Evolutionary conservation across 345 rosid species (phyloP), one percentile per base, ranked within the genome.

Genomic region (Arabis hirsuta): DNA sequence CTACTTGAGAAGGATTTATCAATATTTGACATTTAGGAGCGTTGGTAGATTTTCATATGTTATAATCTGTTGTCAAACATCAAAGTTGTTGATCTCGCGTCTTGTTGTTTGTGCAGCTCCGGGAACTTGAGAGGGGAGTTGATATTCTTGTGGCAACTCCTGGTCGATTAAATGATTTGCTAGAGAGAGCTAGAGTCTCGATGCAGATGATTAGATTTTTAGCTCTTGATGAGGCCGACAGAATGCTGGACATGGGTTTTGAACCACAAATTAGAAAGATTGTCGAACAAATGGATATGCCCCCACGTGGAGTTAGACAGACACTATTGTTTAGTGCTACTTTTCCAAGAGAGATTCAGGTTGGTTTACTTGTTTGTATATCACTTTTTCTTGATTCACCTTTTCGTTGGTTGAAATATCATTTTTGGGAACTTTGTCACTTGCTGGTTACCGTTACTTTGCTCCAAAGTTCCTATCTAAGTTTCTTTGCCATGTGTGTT

Each of bases 221-320:
- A 79, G 97, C 98, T 36, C 87, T 95, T 26, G 99, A 95, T 68
- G 99, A 95, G 81, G 99, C 99, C 19, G 99, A 95, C 82, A 85
- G 99, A 60, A 95, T 95, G 99, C 80, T 95, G 65, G 99, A 95
- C 78, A 95, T 95, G 99, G 99, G 99, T 69, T 95, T 95, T 85
- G 99, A 95, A 82, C 99, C 99, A 9, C 99, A 95, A 73, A 95
- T 95, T 55, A 84, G 99, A 62, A 95, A 95, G 75, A 95, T 95
- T 65, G 99, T 95, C 3, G 92, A 94, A 71, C 90, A 94, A 76
- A 90, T 84, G 91, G 99, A 95, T 73, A 95, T 95, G 99, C 97
- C 99, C 43, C 90, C 83, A 11, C 82, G 88, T 12, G 97, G 98
- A 45, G 81, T 62, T 29, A 83, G 98, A 72, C 98, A 94, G 78